A percentile compares a stretch with the other conserved stretches of the same genome.
These are phyloP conservation scores for Lecanicillium sp. DNA, from an alignment of 2,329 filamentous ascomycete species.

Conservation along the genomic window DNA sequence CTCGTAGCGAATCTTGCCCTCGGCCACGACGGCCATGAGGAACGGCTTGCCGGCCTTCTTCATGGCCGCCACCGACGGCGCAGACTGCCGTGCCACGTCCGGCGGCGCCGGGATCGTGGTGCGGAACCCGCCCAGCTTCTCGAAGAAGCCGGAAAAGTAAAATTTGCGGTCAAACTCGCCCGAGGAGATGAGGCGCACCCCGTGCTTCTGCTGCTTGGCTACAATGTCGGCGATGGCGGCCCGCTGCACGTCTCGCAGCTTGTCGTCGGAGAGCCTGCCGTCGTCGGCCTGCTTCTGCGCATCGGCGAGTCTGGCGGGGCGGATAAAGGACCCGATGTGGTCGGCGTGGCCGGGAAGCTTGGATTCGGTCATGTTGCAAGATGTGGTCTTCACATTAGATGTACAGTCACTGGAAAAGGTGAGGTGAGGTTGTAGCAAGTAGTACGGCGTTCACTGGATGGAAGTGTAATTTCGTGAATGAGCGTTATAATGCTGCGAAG, in stretches of 20 bases:
- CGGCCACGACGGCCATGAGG: constrained; percentile 31
- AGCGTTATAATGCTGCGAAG: too few species aligned
- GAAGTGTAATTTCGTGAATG: too few species aligned
- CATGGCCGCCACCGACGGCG: constrained; percentile 30
- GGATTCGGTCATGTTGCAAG: constrained; percentile 8
- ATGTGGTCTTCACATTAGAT: too few species aligned
- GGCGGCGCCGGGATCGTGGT: constrained; percentile 30
- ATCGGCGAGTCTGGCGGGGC: constrained; percentile 53
- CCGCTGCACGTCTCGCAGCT: constrained; percentile 50
- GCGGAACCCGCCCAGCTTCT: constrained; percentile 33
- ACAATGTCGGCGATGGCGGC: constrained; percentile 58
- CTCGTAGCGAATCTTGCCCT: constrained; percentile 33
- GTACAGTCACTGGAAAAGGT: too few species aligned
- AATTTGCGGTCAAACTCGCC: constrained; percentile 57
- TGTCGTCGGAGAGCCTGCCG: constrained; percentile 30
- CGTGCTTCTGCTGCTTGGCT: constrained; percentile 54
- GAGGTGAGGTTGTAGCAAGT: too few species aligned
- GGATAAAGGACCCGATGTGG: constrained; percentile 64
- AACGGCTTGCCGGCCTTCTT: constrained; percentile 29
- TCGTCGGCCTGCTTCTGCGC: constrained; percentile 40
- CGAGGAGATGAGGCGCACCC: constrained; percentile 57
- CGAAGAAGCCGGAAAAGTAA: constrained; percentile 42
- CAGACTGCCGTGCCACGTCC: constrained; percentile 27
- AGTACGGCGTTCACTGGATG: too few species aligned
- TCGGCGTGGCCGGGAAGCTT: constrained; percentile 59